Conservation (phyloP, 78 protist genomes). For the Dictyostelium discoideum region DNA sequence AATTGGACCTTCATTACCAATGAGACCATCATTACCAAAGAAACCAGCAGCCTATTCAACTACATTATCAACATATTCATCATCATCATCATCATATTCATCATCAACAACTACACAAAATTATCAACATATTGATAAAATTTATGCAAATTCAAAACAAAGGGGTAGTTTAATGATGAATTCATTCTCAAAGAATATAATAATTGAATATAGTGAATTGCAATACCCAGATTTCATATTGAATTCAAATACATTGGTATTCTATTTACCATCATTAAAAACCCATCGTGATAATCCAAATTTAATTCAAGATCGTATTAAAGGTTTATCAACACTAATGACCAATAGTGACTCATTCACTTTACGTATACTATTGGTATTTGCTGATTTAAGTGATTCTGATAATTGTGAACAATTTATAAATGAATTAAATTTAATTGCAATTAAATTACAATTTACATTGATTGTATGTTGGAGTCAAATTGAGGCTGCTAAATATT, state of each 20-base stretch:
- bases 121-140: background rate
- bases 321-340: background rate
- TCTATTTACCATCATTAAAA: slow-evolving; percentile 5
- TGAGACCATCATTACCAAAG: background rate
- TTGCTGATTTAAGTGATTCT: background rate
- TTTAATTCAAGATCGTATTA: background rate
- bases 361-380: background rate
- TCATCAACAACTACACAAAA: background rate
- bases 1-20: background rate
- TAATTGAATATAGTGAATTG: background rate
- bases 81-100: background rate
- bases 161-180: slow-evolving; percentile 24
- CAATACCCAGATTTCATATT: slow-evolving; percentile 35
- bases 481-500: slow-evolving; percentile 35
- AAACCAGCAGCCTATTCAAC: background rate
- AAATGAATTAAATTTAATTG: slow-evolving; percentile 22
- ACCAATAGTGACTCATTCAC: background rate
- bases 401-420: slow-evolving; percentile 50
- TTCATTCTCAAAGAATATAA: background rate
- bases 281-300: slow-evolving; percentile 41
- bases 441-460: background rate
- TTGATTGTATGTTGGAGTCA: slow-evolving; percentile 38
- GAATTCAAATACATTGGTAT: background rate
- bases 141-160: slow-evolving; percentile 26
- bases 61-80: background rate